Evolutionary conservation across 306 rosid species (phyloP).

Genomic region (Dryas alaskensis): DNA sequence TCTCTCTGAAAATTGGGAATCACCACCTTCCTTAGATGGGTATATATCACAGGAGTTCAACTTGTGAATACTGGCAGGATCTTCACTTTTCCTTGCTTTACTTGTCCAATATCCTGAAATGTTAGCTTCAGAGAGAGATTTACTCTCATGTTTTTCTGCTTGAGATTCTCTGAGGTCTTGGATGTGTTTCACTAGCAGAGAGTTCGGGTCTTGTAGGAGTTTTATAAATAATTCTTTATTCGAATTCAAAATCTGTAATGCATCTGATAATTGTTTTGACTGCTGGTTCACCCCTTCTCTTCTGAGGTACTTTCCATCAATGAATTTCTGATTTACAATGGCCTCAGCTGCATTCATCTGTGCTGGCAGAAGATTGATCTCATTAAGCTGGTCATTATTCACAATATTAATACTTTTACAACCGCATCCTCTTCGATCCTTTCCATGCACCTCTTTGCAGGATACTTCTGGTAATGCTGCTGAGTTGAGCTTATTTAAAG

Average conservation of each 20-base stretch:
- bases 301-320: constrained; percentile 33
- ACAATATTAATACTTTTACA: constrained; percentile 43
- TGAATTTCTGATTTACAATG: constrained; percentile 42
- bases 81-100: constrained; percentile 35
- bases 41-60: constrained; percentile 24
- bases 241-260: constrained; percentile 59
- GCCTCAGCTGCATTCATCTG: constrained; percentile 45
- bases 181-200: constrained; percentile 59
- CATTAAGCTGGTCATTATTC: constrained; percentile 34
- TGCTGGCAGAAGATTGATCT: constrained; percentile 17
- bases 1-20: constrained; percentile 32
- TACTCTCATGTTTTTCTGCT: constrained; percentile 32
- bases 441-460: constrained; percentile 34
- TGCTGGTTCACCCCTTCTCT: constrained; percentile 42
- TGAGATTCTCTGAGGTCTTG: constrained; percentile 45
- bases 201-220: constrained; percentile 71
- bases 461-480: constrained; percentile 26
- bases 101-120: constrained; percentile 29
- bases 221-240: constrained; percentile 67
- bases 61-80: constrained; percentile 11
- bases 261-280: constrained; percentile 61
- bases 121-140: constrained; percentile 16
- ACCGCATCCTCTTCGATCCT: constrained; percentile 39
- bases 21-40: constrained; percentile 25
- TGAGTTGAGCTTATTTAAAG: constrained; percentile 24